Percentiles rank a stretch among this genome's conserved stretches.
Conservation (phyloP, 2,329 filamentous ascomycete genomes). For the Alternaria brassicae region DNA sequence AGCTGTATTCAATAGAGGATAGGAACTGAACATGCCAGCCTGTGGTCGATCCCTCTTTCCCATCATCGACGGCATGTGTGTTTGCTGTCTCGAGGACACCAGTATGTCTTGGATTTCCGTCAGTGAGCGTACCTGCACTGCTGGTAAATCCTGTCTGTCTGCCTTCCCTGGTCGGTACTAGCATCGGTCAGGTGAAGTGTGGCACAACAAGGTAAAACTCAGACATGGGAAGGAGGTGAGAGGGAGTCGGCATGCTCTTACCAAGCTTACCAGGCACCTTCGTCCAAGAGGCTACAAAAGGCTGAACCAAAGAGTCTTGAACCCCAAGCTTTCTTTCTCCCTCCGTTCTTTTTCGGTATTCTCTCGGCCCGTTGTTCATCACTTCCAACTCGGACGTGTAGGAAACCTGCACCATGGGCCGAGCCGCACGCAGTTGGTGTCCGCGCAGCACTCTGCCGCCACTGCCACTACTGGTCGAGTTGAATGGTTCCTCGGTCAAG, state of each 20-base stretch:
- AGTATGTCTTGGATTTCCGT: neutral
- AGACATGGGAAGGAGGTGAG: neutral
- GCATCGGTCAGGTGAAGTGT: neutral
- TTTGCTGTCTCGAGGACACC: neutral
- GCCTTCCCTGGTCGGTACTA: neutral
- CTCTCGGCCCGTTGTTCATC: neutral
- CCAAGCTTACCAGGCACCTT: neutral
- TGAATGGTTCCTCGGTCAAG: neutral
- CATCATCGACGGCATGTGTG: neutral
- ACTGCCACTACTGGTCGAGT: neutral
- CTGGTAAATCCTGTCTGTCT: neutral
- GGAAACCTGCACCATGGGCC: slow-evolving; percentile 8
- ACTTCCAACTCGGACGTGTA: neutral
- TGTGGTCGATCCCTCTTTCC: neutral
- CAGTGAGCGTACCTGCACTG: neutral
- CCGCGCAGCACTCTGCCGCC: slow-evolving; percentile 4
- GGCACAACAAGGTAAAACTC: neutral
- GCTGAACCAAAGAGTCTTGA: neutral
- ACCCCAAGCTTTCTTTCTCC: neutral
- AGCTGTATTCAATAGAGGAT: neutral
- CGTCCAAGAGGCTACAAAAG: neutral
- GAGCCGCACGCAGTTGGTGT: slow-evolving; percentile 4
- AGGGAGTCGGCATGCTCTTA: neutral
- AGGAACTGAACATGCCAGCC: neutral
- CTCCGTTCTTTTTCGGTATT: neutral